These are phyloP conservation scores for Sedum album DNA, from an alignment of 164 flowering plant species.

Conservation along the genomic window DNA sequence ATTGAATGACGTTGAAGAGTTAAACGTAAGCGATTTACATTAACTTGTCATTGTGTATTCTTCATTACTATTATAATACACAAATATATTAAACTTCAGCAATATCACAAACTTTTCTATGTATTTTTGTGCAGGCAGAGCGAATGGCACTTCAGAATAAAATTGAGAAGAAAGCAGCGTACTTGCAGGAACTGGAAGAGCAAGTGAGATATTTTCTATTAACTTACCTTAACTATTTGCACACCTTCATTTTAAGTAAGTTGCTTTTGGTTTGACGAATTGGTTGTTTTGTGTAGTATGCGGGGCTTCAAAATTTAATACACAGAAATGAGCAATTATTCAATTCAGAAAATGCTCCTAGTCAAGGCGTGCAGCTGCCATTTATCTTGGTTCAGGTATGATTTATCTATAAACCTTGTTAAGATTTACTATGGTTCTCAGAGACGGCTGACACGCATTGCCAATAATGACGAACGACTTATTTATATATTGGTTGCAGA, in stretches of 20 bases:
- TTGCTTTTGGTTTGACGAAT: conserved; percentile 6
- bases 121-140: conserved; percentile 46
- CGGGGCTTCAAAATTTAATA: conserved; percentile 78
- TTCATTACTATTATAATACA: not conserved
- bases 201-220: conserved; percentile 44
- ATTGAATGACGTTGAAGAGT: conserved; percentile 53
- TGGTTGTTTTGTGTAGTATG: conserved; percentile 28
- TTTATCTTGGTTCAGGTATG: conserved; percentile 91
- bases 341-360: conserved; percentile 70
- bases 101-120: not conserved
- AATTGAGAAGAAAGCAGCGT: conserved; percentile 83
- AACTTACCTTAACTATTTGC: not conserved
- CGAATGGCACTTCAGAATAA: conserved; percentile 51
- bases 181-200: conserved; percentile 85
- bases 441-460: not conserved
- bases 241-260: not conserved
- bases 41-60: not conserved
- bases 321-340: conserved; percentile 76
- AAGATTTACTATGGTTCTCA: not conserved
- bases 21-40: conserved; percentile 38
- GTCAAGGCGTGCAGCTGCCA: conserved; percentile 86
- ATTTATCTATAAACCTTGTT: not conserved
- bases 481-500: conserved; percentile 31
- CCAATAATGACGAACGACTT: not conserved
- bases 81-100: not conserved